These are phyloP conservation scores for Chlamydomonas reinhardtii DNA, from an alignment of 163 green algal genomes.

Conservation along the genomic window DNA sequence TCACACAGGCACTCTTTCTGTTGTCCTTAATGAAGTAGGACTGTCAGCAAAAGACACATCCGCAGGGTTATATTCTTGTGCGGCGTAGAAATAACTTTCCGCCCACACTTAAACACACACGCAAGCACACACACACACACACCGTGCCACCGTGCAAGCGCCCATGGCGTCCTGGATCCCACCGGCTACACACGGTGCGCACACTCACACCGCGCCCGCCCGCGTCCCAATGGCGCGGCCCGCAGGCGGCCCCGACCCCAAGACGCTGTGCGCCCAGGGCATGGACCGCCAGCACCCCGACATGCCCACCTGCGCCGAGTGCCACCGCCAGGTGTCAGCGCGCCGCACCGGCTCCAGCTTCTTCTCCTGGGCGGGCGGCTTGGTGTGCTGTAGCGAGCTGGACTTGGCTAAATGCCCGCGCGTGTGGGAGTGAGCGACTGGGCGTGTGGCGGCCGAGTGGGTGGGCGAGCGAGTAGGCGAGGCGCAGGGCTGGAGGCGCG, in stretches of 20 bases:
- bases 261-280: constrained; percentile 20
- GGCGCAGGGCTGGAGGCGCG: too few relatives aligned
- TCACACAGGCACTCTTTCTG: too few relatives aligned
- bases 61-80: too few relatives aligned
- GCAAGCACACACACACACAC: too few relatives aligned
- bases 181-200: too few relatives aligned
- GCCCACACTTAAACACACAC: too few relatives aligned
- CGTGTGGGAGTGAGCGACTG: not conserved
- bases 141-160: too few relatives aligned
- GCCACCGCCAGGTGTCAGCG: not conserved
- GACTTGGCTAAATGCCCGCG: constrained; percentile 6
- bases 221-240: too few relatives aligned
- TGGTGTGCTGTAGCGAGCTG: constrained; percentile 39
- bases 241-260: constrained; percentile 17
- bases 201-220: too few relatives aligned
- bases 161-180: not conserved
- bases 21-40: too few relatives aligned
- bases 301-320: constrained; percentile 32
- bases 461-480: not conserved
- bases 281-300: not conserved
- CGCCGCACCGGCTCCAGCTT: constrained; percentile 15
- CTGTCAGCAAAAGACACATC: too few relatives aligned
- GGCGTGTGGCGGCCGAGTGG: not conserved
- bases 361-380: constrained; percentile 26
- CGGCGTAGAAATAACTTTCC: too few relatives aligned